Conservation (phyloP, 1,284 basidiomycete genomes). For the Ganoderma resinaceum region DNA sequence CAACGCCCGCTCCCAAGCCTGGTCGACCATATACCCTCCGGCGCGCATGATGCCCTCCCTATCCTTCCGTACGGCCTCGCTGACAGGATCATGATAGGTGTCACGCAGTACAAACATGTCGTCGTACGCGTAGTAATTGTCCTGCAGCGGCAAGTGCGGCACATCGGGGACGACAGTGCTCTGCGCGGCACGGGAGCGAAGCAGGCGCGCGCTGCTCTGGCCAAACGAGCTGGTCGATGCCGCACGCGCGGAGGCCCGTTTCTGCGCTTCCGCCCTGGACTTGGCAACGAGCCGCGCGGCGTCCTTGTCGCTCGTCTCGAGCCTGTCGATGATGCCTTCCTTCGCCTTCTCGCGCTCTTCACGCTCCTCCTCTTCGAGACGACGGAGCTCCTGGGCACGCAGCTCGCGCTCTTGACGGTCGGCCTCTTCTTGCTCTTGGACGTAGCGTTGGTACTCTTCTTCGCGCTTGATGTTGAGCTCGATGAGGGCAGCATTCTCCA, state of each 20-base stretch:
- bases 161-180: slow-evolving; percentile 72
- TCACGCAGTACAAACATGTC: slow-evolving; percentile 64
- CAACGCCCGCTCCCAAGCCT: slow-evolving; percentile 89
- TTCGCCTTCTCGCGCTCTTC: slow-evolving; percentile 78
- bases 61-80: slow-evolving; percentile 79
- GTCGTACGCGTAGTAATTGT: slow-evolving; percentile 78
- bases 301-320: slow-evolving; percentile 78
- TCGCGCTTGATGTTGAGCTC: slow-evolving; percentile 82
- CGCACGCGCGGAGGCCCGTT: slow-evolving; percentile 62
- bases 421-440: slow-evolving; percentile 79
- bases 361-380: slow-evolving; percentile 76
- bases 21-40: slow-evolving; percentile 83
- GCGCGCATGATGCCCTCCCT: slow-evolving; percentile 82
- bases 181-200: slow-evolving; percentile 63
- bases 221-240: slow-evolving; percentile 48
- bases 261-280: slow-evolving; percentile 67
- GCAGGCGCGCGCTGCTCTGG: slow-evolving; percentile 57
- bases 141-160: slow-evolving; percentile 78
- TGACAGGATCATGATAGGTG: slow-evolving; percentile 74
- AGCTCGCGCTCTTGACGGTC: slow-evolving; percentile 76
- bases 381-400: slow-evolving; percentile 71
- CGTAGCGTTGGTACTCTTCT: slow-evolving; percentile 71
- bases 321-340: slow-evolving; percentile 79
- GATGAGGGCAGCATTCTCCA: slow-evolving; percentile 82
- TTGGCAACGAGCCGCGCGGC: slow-evolving; percentile 74